These are phyloP conservation scores for Tolypocladium inflatum DNA, from an alignment of 2,329 filamentous ascomycete species.

Conservation along the genomic window DNA sequence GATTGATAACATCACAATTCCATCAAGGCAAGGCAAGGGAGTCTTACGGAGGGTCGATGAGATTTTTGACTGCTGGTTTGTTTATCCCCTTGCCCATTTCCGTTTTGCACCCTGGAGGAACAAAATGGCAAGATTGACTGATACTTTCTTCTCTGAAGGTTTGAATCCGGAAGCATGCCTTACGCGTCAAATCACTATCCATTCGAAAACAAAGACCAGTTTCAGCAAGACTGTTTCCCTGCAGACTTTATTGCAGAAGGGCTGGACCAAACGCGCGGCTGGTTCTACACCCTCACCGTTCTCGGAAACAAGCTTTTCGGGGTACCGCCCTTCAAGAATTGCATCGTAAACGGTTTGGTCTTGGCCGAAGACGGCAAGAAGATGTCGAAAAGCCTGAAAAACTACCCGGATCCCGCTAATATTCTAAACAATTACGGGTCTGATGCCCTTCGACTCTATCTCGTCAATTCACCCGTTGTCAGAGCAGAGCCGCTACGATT, in stretches of 20 bases:
- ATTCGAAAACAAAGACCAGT: conserved; percentile 77
- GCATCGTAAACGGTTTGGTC: conserved; percentile 92
- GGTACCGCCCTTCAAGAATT: conserved; percentile 82
- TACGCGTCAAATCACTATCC: conserved; percentile 88
- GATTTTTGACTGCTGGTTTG: conserved; percentile 82
- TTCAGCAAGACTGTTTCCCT: conserved; percentile 65
- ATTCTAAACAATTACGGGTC: conserved; percentile 85
- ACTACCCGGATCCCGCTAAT: conserved; percentile 79
- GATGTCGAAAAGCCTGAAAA: conserved; percentile 96
- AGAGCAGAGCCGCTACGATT: conserved; percentile 84
- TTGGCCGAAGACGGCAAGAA: conserved; percentile 94
- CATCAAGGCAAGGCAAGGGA: conserved; percentile 79
- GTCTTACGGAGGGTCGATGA: conserved; percentile 69
- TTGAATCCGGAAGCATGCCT: conserved; percentile 92
- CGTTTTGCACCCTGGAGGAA: too few species aligned
- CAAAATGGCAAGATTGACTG: too few species aligned
- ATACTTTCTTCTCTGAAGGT: too few species aligned
- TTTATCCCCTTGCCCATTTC: too few species aligned
- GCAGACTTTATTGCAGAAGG: conserved; percentile 93
- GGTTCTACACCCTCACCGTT: conserved; percentile 91
- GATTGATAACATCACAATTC: conserved; percentile 89
- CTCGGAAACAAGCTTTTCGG: conserved; percentile 83
- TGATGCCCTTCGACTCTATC: conserved; percentile 85
- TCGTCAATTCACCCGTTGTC: conserved; percentile 95
- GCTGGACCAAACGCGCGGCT: conserved; percentile 86